Evolutionary conservation across 2,329 filamentous ascomycete genomes (phyloP).

Genomic region (Diatrype stigma): DNA sequence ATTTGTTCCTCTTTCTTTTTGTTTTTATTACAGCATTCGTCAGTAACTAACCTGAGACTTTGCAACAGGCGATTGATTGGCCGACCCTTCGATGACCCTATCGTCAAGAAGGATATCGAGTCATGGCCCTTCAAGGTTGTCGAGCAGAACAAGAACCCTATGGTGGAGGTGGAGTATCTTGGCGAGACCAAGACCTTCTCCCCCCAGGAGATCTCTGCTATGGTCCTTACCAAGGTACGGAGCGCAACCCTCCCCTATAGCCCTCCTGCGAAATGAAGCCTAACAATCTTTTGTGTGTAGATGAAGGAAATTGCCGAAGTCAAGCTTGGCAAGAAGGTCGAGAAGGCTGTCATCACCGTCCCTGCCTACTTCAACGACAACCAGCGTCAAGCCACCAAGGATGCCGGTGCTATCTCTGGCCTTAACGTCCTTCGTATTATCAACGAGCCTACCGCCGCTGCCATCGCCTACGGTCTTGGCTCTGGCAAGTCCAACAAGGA

Average conservation of each 20-base stretch:
- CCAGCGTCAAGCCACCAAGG: constrained; percentile 97
- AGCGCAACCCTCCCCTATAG: too few species aligned
- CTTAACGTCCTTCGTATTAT: constrained; percentile 99
- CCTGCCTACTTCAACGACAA: constrained; percentile 99
- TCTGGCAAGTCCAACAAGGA: constrained; percentile 96
- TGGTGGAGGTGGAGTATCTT: constrained; percentile 94
- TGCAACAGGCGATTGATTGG: constrained; percentile 97
- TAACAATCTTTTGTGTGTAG: too few species aligned
- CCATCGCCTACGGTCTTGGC: constrained; percentile 98
- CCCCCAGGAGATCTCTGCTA: constrained; percentile 93
- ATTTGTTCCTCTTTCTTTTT: too few species aligned
- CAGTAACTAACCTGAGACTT: too few species aligned
- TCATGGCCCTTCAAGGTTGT: constrained; percentile 98
- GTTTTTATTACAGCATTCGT: too few species aligned
- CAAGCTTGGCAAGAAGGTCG: constrained; percentile 90
- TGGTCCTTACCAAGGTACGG: constrained; percentile 98
- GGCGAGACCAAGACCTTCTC: constrained; percentile 93
- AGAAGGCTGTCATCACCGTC: constrained; percentile 95
- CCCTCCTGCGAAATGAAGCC: too few species aligned
- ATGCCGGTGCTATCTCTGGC: constrained; percentile 93
- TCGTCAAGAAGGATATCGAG: constrained; percentile 99
- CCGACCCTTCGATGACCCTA: constrained; percentile 85
- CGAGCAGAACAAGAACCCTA: constrained; percentile 83
- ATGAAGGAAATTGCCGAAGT: constrained; percentile 94
- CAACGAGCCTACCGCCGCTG: constrained; percentile 97